phyloP scores from a whole-genome alignment of 1,284 basidiomycete species.

The Moesziomyces sp. region DNA sequence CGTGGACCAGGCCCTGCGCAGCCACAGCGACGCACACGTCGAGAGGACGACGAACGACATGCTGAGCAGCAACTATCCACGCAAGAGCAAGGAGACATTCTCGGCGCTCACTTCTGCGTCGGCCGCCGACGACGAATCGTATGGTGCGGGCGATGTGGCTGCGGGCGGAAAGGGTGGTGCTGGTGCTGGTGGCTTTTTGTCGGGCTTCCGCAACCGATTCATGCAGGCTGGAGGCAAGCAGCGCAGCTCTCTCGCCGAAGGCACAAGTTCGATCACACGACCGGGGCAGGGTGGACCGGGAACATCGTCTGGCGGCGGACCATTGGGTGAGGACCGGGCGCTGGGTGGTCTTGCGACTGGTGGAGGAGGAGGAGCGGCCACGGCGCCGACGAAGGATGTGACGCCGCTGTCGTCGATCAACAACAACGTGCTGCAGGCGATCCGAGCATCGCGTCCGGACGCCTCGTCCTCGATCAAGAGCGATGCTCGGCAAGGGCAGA shows the following conservation, averaged over 20 bases:
- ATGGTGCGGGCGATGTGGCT: background rate
- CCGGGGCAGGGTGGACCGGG: constrained; percentile 22
- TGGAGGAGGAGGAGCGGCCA: constrained; percentile 18
- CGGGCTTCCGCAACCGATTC: constrained; percentile 46
- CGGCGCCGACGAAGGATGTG: constrained; percentile 49
- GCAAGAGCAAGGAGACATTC: constrained; percentile 32
- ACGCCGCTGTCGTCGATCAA: constrained; percentile 66
- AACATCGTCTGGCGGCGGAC: constrained; percentile 25
- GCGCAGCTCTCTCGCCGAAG: constrained; percentile 55
- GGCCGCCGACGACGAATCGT: constrained; percentile 8
- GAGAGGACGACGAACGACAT: constrained; percentile 64
- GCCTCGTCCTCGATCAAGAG: constrained; percentile 64
- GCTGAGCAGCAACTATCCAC: constrained; percentile 56
- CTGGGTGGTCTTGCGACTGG: constrained; percentile 14
- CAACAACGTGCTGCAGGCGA: constrained; percentile 65
- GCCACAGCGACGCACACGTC: constrained; percentile 58
- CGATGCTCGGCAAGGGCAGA: constrained; percentile 63
- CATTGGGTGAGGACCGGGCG: constrained; percentile 26
- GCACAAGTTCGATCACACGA: constrained; percentile 56
- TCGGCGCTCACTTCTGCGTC: constrained; percentile 10
- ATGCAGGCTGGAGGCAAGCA: constrained; percentile 24
- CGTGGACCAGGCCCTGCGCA: constrained; percentile 56
- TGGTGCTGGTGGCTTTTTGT: constrained; percentile 43
- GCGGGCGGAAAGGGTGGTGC: constrained; percentile 4
- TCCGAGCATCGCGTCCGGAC: constrained; percentile 68